Conservation (phyloP, 2,329 filamentous ascomycete genomes). For the Tolypocladium tropicale region DNA sequence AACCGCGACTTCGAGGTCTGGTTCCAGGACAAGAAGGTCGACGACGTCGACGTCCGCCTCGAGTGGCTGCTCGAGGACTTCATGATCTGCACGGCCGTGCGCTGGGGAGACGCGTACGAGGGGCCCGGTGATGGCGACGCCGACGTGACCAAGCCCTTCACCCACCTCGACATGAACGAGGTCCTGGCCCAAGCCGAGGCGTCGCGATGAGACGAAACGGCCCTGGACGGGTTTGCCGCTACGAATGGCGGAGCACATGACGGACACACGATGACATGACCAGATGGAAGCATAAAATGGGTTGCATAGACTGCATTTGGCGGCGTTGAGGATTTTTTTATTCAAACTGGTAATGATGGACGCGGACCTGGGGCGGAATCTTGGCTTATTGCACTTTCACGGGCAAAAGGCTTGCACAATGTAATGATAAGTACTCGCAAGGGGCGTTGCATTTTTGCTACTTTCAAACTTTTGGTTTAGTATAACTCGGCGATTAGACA, state of each 20-base stretch:
- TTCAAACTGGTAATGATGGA: not conserved
- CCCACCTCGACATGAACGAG: conserved; percentile 25
- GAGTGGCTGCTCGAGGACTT: conserved; percentile 37
- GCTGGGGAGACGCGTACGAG: conserved; percentile 16
- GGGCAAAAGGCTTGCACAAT: too few relatives aligned
- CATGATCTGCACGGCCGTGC: conserved; percentile 43
- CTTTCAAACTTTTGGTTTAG: not conserved
- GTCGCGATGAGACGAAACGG: not conserved
- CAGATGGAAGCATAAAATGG: too few relatives aligned
- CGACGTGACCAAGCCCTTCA: conserved; percentile 18
- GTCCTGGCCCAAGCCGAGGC: conserved; percentile 34
- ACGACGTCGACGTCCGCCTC: conserved; percentile 23
- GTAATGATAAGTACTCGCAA: not conserved
- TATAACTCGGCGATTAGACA: not conserved
- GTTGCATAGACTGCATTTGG: not conserved
- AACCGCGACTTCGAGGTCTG: conserved; percentile 16
- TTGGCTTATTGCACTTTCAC: too few relatives aligned
- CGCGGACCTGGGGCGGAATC: too few relatives aligned
- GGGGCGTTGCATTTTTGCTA: not conserved
- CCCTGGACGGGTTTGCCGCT: too few relatives aligned
- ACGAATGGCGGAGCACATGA: too few relatives aligned
- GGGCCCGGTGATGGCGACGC: conserved; percentile 32
- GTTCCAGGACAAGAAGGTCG: conserved; percentile 17
- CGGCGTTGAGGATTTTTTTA: not conserved
- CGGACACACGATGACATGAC: not conserved